Conservation (phyloP, 2,329 filamentous ascomycete species). For the Aspergillus thermomutatus region DNA sequence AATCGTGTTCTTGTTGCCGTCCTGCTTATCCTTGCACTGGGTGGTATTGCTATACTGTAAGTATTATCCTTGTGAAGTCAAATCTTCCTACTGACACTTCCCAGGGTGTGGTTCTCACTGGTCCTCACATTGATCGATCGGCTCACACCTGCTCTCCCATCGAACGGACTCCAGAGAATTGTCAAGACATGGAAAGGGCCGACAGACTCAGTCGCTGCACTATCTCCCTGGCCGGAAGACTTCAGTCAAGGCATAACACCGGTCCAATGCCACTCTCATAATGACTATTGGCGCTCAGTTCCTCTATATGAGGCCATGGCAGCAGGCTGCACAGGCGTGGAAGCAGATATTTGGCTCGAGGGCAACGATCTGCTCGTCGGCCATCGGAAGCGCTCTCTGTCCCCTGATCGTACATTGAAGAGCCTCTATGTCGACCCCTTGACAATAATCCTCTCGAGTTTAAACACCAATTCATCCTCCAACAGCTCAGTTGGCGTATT, state of each 20-base stretch:
- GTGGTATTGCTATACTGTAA: not conserved
- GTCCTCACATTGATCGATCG: not conserved
- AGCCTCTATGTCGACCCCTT: not conserved
- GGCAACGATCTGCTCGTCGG: not conserved
- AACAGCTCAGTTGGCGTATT: not conserved
- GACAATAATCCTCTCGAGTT: not conserved
- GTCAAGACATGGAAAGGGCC: not conserved
- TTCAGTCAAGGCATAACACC: conserved; percentile 2
- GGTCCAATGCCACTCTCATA: conserved; percentile 38
- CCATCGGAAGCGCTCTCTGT: not conserved
- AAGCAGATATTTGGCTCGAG: conserved; percentile 45
- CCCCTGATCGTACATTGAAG: not conserved
- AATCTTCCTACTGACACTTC: not conserved
- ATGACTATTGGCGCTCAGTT: conserved; percentile 42
- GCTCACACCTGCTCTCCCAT: not conserved
- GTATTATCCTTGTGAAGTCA: not conserved
- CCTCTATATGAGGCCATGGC: conserved; percentile 39
- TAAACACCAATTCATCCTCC: not conserved
- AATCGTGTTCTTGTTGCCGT: not conserved
- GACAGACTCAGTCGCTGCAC: not conserved
- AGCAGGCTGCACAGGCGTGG: conserved; percentile 42
- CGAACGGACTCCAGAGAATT: not conserved
- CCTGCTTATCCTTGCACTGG: not conserved
- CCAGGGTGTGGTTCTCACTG: not conserved
- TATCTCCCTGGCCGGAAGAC: not conserved